Base-by-base conservation (phyloP, 805 yeast species). In the Saccharomyces mikatae region DNA sequence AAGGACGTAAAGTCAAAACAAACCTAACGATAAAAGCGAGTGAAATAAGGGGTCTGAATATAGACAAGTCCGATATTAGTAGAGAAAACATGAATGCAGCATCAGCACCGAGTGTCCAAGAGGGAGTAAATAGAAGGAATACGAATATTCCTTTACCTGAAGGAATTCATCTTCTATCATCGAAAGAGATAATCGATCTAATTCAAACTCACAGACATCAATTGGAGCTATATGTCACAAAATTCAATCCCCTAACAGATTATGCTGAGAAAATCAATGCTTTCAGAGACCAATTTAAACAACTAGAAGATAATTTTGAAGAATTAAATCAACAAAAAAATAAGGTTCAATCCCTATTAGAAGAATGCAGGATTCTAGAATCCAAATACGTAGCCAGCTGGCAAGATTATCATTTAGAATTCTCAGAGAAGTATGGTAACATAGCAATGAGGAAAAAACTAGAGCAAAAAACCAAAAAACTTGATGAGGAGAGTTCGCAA, bases 381-480 rank as follows among this genome's bases (percentile, higher is more conserved):
- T 55, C 62, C 0, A 62, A 68, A 46, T 72, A 71, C 47, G 55
- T 62, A 6, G 54, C 63, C 13, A 60, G 68, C 53, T 76, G 79
- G 77, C 70, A 72, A 46, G 65, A 61, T 1, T 49, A 64, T 28
- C 73, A 74, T 47, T 56, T 58, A 1, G 64, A 73, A 14, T 73
- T 78, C 72, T 60, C 69, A 50, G 66, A 68, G 41, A 76, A 74
- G 41, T 77, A 73, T 58, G 67, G 76, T 49, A 61, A 67, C 17
- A 68, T 65, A 1, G 71, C 73, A 1, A 55, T 79, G 10, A 64
- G 67, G 52, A 57, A 55, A 4, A 54, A 63, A 32, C 60, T 78
- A 10, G 66, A 68, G 22, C 50, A 52, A 1, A 61, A 71, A 3
- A 63, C 73, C 4, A 58, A 50, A 9, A 71, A 75, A 27, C 58